These are phyloP conservation scores for Pseudocercospora crystallina DNA, from an alignment of 2,329 filamentous ascomycete genomes.

Conservation along the genomic window DNA sequence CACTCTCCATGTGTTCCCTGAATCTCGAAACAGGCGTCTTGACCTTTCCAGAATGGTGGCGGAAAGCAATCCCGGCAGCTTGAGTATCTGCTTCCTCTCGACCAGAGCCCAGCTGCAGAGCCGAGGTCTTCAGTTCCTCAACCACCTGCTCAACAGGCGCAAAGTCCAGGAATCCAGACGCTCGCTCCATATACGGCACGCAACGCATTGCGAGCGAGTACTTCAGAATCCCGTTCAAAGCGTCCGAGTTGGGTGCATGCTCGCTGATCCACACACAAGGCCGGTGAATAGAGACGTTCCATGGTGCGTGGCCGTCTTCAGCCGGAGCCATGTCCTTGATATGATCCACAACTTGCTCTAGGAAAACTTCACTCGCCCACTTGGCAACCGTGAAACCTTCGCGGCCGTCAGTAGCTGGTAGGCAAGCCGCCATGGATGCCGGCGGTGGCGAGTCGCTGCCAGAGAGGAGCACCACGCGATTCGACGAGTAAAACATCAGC, in stretches of 20 bases:
- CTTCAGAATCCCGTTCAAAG: background rate
- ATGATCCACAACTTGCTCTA: background rate
- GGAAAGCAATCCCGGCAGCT: too few species aligned
- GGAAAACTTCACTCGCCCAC: background rate
- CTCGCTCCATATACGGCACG: background rate
- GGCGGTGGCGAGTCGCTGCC: background rate
- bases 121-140: background rate
- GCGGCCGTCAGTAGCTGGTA: background rate
- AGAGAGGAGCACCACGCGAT: background rate
- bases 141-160: background rate
- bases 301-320: too few species aligned
- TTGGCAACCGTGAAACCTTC: background rate
- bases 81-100: too few species aligned
- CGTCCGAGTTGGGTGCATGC: background rate
- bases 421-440: background rate
- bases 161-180: background rate
- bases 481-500: background rate
- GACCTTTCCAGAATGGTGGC: too few species aligned
- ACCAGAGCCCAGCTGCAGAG: too few species aligned
- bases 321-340: background rate
- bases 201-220: background rate
- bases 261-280: background rate
- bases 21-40: too few species aligned
- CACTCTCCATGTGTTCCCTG: too few species aligned
- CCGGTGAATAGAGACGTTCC: background rate